Evolutionary conservation across 345 rosid species (phyloP), one percentile per base, ranked within the genome.

Genomic region (Eucalyptus camaldulensis): DNA sequence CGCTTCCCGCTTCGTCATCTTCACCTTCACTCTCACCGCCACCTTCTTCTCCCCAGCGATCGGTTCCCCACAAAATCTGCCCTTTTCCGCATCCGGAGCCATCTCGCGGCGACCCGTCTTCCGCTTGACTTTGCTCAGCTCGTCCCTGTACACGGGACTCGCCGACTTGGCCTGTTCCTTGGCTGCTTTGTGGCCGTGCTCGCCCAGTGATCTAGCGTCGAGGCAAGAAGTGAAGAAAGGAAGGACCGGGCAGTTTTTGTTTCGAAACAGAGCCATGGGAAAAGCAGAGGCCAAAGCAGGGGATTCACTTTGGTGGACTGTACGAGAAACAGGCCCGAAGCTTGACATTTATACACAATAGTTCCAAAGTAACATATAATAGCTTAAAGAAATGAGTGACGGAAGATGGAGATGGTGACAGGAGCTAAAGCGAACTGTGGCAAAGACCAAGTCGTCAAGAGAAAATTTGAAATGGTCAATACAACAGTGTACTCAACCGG

Each of bases 1-100:
- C 24, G 97, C 98, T 90, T 94, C 96, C 44, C 88, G 53, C 92
- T 91, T 60, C 69, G 69, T 60, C 69, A 60, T 60, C 69, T 60
- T 60, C 69, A 60, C 69, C 69, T 60, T 60, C 69, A 27, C 69
- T 60, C 31, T 60, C 31, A 2, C 7, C 69, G 6, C 69, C 69
- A 7, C 69, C 69, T 29, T 27, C 69, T 60, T 60, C 69, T 60
- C 69, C n/a, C 31, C 69, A 2, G n/a, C 33, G 31, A 60, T 56
- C 62, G 29, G 62, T 9, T 25, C n/a, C 50, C 76, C 43, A 62
- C 80, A 49, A 86, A 51, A 4, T 88, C 81, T 69, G 80, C 67
- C 69, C 65, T 47, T 80, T 90, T 87, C 87, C 58, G 88, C 6
- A 72, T 87, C 85, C 90, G 92, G 62, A 89, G 92, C 45, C 90